Conservation (phyloP, 2,329 filamentous ascomycete species). For the Tolypocladium paradoxum region DNA sequence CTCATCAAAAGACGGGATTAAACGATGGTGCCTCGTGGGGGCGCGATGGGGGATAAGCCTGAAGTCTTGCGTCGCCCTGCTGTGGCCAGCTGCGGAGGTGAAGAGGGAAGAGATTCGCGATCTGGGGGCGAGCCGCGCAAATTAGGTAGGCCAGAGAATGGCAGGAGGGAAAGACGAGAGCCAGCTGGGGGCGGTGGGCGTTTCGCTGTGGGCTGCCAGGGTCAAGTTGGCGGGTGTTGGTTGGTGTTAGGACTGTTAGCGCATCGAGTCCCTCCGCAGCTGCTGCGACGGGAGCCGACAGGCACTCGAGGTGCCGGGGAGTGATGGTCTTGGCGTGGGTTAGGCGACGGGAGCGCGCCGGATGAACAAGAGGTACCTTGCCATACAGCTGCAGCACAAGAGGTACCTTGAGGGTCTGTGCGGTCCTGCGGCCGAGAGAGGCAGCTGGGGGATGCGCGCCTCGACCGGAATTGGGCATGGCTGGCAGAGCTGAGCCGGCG, state of each 20-base stretch:
- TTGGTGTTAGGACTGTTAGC: neutral
- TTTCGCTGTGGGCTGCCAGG: neutral
- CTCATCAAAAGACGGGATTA: neutral
- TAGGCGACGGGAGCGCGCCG: neutral
- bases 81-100: constrained; percentile 4
- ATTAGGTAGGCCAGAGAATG: constrained; percentile 1
- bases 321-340: neutral
- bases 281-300: neutral
- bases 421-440: neutral
- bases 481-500: neutral
- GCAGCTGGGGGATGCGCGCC: neutral
- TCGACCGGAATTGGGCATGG: neutral
- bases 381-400: neutral
- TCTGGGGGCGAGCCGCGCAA: constrained; percentile 4
- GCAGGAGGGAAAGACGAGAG: neutral
- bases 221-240: neutral
- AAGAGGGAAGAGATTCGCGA: constrained; percentile 3
- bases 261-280: neutral
- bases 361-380: neutral
- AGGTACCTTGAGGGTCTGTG: neutral
- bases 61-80: constrained; percentile 4
- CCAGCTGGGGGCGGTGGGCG: neutral
- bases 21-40: neutral
- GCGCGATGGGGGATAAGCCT: constrained; percentile 2
- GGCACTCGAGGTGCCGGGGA: neutral